Conservation (phyloP, 2,329 filamentous ascomycete species). For the Emmonsiellopsis sp. region DNA sequence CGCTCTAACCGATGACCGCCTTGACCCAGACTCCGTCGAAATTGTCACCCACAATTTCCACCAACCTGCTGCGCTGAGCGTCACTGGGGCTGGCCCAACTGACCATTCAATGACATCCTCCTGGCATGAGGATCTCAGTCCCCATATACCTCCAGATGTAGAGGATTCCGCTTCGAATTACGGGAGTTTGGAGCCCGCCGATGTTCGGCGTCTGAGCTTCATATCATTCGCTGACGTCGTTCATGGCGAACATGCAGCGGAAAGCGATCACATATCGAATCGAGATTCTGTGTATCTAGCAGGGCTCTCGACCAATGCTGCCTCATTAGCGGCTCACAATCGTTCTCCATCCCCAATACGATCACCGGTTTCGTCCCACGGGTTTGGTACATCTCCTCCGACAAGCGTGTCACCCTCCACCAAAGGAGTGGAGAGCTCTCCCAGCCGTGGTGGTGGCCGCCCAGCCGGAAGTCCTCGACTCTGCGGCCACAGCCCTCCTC, state of each 20-base stretch:
- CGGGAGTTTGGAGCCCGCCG: slow-evolving; percentile 64
- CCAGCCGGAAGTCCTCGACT: slow-evolving; percentile 54
- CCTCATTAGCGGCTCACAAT: slow-evolving; percentile 29
- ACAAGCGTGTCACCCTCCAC: slow-evolving; percentile 66
- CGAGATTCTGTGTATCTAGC: slow-evolving; percentile 59
- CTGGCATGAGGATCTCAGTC: slow-evolving; percentile 44
- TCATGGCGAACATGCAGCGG: slow-evolving; percentile 53
- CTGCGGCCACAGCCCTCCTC: slow-evolving; percentile 42
- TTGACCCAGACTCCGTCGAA: slow-evolving; percentile 83
- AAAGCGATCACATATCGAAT: slow-evolving; percentile 38
- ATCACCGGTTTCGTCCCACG: slow-evolving; percentile 53
- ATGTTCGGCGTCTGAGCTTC: slow-evolving; percentile 79
- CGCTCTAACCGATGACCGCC: slow-evolving; percentile 76
- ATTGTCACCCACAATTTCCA: slow-evolving; percentile 82
- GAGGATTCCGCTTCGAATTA: slow-evolving; percentile 65
- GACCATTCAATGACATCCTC: slow-evolving; percentile 27
- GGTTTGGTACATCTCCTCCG: slow-evolving; percentile 59
- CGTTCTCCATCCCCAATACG: slow-evolving; percentile 28
- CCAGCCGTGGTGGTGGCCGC: slow-evolving; percentile 41
- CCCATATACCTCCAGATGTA: slow-evolving; percentile 44
- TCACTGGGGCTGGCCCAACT: slow-evolving; percentile 39
- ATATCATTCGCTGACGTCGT: slow-evolving; percentile 97
- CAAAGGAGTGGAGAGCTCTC: slow-evolving; percentile 64
- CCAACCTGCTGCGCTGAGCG: slow-evolving; percentile 63
- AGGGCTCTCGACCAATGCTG: slow-evolving; percentile 9